A percentile compares a stretch with the other conserved stretches of the same genome.
Evolutionary conservation across 225 moss, liverwort and hornwort genomes (phyloP).

Genomic region (Ulota crispa): DNA sequence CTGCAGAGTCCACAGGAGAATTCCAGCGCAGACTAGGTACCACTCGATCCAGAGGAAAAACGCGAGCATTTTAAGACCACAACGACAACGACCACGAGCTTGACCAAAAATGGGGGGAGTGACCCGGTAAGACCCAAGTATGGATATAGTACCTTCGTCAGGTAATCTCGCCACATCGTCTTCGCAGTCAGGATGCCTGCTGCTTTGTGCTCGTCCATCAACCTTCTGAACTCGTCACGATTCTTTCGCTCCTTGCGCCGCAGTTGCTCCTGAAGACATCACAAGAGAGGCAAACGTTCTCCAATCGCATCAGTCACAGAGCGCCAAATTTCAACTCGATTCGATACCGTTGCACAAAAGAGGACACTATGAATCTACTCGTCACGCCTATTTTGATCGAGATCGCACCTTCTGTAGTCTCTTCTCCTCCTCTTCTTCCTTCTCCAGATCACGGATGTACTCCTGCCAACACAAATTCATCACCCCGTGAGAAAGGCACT

Average conservation of each 20-base stretch:
- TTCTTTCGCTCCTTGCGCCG: slow-evolving; percentile 95
- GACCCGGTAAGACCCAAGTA: not conserved
- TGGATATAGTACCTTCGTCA: slow-evolving; percentile 58
- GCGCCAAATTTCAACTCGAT: not conserved
- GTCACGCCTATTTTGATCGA: not conserved
- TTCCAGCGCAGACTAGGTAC: not conserved
- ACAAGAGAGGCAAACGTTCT: not conserved
- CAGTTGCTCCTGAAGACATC: slow-evolving; percentile 73
- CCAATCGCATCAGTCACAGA: not conserved
- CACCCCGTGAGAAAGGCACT: not conserved
- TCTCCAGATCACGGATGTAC: slow-evolving; percentile 95
- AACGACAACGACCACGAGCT: not conserved
- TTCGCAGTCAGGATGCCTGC: slow-evolving; percentile 78
- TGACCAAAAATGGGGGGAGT: not conserved
- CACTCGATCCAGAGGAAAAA: not conserved
- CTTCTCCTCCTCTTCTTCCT: slow-evolving; percentile 98
- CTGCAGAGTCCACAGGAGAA: not conserved
- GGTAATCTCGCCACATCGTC: slow-evolving; percentile 87
- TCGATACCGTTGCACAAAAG: not conserved
- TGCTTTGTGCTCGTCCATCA: slow-evolving; percentile 92
- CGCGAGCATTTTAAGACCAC: not conserved
- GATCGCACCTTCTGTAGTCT: slow-evolving; percentile 74
- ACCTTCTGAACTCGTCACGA: slow-evolving; percentile 90
- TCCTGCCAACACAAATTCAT: slow-evolving; percentile 55
- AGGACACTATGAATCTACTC: not conserved